Conservation (phyloP, 2,329 filamentous ascomycete species). For the Parastagonospora avenae region DNA sequence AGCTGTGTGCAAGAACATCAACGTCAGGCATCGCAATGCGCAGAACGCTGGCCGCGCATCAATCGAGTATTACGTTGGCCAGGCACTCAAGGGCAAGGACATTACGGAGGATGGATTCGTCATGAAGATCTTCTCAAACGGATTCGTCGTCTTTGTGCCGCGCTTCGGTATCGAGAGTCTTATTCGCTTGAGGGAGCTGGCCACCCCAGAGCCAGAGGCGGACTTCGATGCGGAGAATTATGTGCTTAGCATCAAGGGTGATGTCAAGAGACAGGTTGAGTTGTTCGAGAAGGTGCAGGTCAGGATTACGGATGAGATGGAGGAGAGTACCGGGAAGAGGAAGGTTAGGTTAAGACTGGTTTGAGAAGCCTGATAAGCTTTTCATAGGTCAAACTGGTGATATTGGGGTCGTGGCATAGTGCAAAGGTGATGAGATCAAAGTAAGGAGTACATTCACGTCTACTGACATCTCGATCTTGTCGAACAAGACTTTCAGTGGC, state of each 20-base stretch:
- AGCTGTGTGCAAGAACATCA: constrained; percentile 97
- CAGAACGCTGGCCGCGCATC: constrained; percentile 93
- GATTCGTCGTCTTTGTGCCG: constrained; percentile 94
- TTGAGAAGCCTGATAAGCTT: constrained; percentile 22
- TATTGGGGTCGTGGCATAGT: no score
- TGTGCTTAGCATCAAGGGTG: constrained; percentile 66
- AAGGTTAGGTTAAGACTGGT: constrained; percentile 74
- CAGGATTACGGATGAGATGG: constrained; percentile 87
- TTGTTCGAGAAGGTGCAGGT: constrained; percentile 93
- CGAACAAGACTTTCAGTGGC: no score
- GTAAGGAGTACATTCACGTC: no score
- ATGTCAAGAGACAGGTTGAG: constrained; percentile 68
- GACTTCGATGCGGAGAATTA: constrained; percentile 88
- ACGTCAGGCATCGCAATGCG: constrained; percentile 93
- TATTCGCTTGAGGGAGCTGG: constrained; percentile 83
- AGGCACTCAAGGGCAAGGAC: constrained; percentile 80
- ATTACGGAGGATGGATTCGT: constrained; percentile 90
- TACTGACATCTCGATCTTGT: no score
- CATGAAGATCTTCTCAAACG: constrained; percentile 97
- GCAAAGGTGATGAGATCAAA: no score
- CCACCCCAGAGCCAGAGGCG: constrained; percentile 74
- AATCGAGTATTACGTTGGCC: constrained; percentile 97
- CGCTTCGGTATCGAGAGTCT: constrained; percentile 93
- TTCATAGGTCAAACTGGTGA: background rate
- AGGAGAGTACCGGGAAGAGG: constrained; percentile 94